Conservation (phyloP, 1,284 basidiomycete genomes). For the Apiotrichum gamsii region DNA sequence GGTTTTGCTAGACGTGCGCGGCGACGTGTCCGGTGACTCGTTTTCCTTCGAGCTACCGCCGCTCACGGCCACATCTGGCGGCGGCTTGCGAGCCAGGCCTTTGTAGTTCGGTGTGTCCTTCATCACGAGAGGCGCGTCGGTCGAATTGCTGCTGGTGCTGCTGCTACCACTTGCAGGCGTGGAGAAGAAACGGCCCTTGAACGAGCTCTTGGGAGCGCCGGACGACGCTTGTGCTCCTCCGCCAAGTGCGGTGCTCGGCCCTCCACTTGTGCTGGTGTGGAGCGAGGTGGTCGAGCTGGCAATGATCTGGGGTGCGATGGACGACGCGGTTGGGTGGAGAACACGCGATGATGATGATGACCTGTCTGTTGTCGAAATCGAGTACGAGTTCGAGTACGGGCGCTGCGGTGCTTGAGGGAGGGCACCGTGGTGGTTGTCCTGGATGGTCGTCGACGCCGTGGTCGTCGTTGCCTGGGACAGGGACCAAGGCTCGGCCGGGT, state of each 20-base stretch:
- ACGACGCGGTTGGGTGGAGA: slow-evolving; percentile 1
- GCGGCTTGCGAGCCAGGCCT: slow-evolving; percentile 16
- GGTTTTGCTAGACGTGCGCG: not conserved
- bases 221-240: no score
- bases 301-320: not conserved
- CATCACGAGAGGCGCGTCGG: not conserved
- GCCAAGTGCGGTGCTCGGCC: no score
- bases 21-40: not conserved
- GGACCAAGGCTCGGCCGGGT: slow-evolving; percentile 13
- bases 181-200: slow-evolving; percentile 44
- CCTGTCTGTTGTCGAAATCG: slow-evolving; percentile 16
- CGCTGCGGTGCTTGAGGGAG: slow-evolving; percentile 1
- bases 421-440: slow-evolving; percentile 4
- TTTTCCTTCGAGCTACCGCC: not conserved
- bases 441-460: not conserved
- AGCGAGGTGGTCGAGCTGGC: slow-evolving; percentile 14
- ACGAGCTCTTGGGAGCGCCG: no score
- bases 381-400: slow-evolving; percentile 17
- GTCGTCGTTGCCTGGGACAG: not conserved
- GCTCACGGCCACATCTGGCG: slow-evolving; percentile 2
- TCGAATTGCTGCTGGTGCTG: not conserved
- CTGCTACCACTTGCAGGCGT: slow-evolving; percentile 16
- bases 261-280: slow-evolving; percentile 6
- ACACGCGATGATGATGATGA: slow-evolving; percentile 16
- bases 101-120: slow-evolving; percentile 24